Evolutionary conservation across 352 stramenopile species (phyloP), one percentile per base, ranked within the genome.

Genomic region (Pythium grandisporangium): DNA sequence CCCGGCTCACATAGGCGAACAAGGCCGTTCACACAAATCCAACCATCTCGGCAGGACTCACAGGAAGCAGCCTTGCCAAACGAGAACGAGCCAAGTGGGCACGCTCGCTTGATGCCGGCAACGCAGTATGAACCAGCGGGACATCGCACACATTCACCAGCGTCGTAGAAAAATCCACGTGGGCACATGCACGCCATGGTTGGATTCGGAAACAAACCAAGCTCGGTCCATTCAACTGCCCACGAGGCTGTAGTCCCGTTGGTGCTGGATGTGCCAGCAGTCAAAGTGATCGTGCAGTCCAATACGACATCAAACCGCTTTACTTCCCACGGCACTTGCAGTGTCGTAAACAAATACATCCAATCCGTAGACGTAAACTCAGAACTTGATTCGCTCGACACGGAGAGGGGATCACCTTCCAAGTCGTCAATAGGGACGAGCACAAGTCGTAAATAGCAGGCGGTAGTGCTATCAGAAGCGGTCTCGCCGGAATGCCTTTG

Each of bases 11-110:
- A 84, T 6, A 84, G 48, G 20, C 58, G 51, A 39, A 63, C 69
- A 30, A 74, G 53, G 21, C 71, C 71, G 30, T 65, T 55, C 8
- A 78, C 44, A 44, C 71, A 84, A 43, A 84, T 78, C 69, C 69
- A 82, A 3, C 69, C 71, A 14, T 78, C 59, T 3, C 71, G 71
- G 44, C 71, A 84, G 0, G 32, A 33, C 23, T 84, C 69, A 29
- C 71, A 84, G 17, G 48, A 53, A 11, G 62, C 47, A 21, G 66
- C 49, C 45, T 79, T 70, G 8, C 71, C 71, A 24, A 84, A 84
- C 2, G 71, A 82, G 44, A 82, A 84, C 1, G 48, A 66, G 0
- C 66, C 69, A 16, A 58, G 43, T 1, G 64, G 58, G 33, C 69
- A 84, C 26, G 45, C 40, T 4, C 57, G 60, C 37, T 70, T 77